These are phyloP conservation scores for Quercus robur DNA, from an alignment of 306 rosid species.

Conservation along the genomic window DNA sequence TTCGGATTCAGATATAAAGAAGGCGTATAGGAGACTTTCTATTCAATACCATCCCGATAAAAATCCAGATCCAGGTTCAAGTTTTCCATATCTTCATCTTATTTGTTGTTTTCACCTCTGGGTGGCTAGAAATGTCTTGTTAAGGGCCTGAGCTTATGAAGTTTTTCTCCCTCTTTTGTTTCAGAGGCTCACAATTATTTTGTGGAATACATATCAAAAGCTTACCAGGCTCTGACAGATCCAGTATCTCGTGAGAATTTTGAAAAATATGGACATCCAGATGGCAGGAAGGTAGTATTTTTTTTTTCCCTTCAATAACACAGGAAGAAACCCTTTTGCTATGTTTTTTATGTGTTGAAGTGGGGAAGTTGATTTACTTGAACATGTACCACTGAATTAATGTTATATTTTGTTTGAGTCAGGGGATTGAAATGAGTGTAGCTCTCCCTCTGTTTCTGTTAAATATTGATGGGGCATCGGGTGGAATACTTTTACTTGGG, in stretches of 20 bases:
- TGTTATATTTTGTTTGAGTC: conserved; percentile 25
- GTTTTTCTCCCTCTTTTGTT: not conserved
- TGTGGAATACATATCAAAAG: conserved; percentile 90
- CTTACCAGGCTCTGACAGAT: conserved; percentile 95
- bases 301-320: not conserved
- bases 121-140: not conserved
- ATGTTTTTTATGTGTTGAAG: not conserved
- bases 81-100: conserved; percentile 31
- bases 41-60: conserved; percentile 91
- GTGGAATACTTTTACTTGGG: conserved; percentile 92
- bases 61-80: conserved; percentile 96
- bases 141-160: conserved; percentile 10
- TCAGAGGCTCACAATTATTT: conserved; percentile 81
- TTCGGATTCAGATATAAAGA: conserved; percentile 70
- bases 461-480: conserved; percentile 86
- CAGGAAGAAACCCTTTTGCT: not conserved
- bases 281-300: conserved; percentile 82
- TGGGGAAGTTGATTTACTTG: not conserved
- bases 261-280: conserved; percentile 98
- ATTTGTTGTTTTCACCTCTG: conserved; percentile 15
- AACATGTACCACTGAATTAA: not conserved
- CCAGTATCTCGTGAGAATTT: conserved; percentile 83
- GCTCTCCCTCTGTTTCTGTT: conserved; percentile 93
- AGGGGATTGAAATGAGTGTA: conserved; percentile 99
- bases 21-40: conserved; percentile 89